These are phyloP conservation scores for Amanita rimosa DNA, from an alignment of 768 basidiomycete genomes.

Conservation along the genomic window DNA sequence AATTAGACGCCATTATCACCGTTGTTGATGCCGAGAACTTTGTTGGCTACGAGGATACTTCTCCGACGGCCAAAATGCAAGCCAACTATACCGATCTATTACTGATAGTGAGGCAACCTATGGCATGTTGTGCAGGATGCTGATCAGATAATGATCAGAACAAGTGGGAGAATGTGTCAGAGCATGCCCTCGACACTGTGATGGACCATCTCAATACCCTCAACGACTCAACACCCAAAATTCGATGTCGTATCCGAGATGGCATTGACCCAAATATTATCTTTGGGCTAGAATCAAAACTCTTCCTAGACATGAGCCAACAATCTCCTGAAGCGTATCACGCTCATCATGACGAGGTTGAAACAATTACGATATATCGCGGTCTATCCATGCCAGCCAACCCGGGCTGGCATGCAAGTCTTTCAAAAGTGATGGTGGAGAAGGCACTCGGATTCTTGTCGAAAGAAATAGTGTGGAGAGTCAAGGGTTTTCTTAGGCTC, in stretches of 20 bases:
- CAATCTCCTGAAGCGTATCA: conserved; percentile 4
- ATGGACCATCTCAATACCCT: conserved; percentile 82
- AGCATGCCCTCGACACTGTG: conserved; percentile 69
- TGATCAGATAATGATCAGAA: conserved; percentile 39
- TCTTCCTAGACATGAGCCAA: conserved; percentile 34
- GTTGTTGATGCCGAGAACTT: conserved; percentile 92
- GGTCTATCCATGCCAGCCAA: background rate
- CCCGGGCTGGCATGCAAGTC: conserved; percentile 12
- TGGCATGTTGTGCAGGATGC: background rate
- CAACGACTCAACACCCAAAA: conserved; percentile 84
- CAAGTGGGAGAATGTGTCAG: conserved; percentile 83
- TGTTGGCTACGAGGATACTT: conserved; percentile 83
- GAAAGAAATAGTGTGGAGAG: conserved; percentile 66
- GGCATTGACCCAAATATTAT: conserved; percentile 72
- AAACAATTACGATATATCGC: conserved; percentile 57
- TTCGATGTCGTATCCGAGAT: conserved; percentile 49
- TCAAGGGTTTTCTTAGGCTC: conserved; percentile 78
- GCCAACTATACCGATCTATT: conserved; percentile 93
- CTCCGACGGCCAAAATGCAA: conserved; percentile 87
- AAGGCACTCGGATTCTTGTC: conserved; percentile 40
- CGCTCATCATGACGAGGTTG: conserved; percentile 73
- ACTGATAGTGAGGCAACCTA: conserved; percentile 48
- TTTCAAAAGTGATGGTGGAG: conserved; percentile 28
- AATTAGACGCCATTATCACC: conserved; percentile 84
- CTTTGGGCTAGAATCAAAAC: conserved; percentile 83